Conservation (phyloP, 129 eudicot genomes). For the Chrysanthemum seticuspe region DNA sequence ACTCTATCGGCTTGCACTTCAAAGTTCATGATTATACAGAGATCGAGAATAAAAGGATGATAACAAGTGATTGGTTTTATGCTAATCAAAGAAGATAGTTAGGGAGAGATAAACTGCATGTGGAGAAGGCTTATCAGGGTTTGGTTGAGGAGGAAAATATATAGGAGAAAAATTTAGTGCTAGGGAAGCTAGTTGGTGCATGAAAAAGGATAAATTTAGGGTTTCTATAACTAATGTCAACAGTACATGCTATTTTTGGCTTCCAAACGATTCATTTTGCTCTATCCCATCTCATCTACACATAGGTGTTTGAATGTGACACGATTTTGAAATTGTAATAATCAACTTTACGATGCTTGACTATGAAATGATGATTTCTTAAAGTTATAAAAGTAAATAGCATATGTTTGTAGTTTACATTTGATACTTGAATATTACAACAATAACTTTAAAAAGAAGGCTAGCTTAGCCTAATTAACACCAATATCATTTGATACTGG, state of each 20-base stretch:
- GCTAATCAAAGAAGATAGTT: neutral
- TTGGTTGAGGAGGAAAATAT: constrained; percentile 34
- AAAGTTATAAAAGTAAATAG: no score
- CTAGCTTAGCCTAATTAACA: no score
- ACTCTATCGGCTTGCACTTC: constrained; percentile 43
- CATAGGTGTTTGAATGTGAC: neutral
- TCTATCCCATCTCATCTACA: constrained; percentile 5
- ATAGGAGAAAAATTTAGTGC: constrained; percentile 31
- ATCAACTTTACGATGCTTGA: neutral
- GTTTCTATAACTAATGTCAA: constrained; percentile 40
- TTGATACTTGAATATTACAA: no score
- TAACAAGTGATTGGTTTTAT: neutral
- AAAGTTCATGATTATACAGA: constrained; percentile 30
- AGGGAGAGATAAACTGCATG: constrained; percentile 13
- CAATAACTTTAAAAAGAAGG: no score
- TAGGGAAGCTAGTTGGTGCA: constrained; percentile 39
- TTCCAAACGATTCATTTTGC: constrained; percentile 42
- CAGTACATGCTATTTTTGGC: constrained; percentile 41
- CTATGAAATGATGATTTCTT: neutral
- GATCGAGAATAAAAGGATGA: neutral
- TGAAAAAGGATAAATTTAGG: constrained; percentile 52
- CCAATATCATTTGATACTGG: no score
- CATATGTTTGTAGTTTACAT: no score
- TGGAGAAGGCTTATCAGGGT: constrained; percentile 31
- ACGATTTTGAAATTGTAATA: neutral